These are phyloP conservation scores for Ceratobasidium sp. DNA, from an alignment of 1,284 basidiomycete species.

Conservation along the genomic window DNA sequence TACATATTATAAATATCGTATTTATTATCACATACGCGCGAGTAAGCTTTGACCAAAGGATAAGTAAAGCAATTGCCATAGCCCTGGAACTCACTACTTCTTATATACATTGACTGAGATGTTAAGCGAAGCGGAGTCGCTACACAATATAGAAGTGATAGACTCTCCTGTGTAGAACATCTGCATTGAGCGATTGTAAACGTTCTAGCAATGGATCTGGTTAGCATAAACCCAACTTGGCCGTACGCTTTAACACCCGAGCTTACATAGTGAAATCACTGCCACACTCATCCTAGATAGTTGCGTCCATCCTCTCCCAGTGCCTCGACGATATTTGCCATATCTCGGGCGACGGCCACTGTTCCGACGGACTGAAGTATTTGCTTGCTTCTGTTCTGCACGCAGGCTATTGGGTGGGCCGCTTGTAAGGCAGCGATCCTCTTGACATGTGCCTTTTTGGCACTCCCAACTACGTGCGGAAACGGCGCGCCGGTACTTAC, in stretches of 20 bases:
- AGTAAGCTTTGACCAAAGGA: too few relatives aligned
- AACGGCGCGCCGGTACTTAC: background rate
- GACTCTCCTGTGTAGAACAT: constrained; percentile 3
- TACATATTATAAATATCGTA: too few relatives aligned
- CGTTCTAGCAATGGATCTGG: background rate
- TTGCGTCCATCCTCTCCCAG: constrained; percentile 41
- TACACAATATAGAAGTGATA: constrained; percentile 1
- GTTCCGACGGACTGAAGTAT: constrained; percentile 42
- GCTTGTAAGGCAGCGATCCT: constrained; percentile 9
- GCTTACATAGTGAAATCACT: background rate
- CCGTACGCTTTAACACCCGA: background rate
- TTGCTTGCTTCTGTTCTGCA: constrained; percentile 37
- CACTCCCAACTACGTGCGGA: background rate
- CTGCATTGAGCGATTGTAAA: constrained; percentile 34
- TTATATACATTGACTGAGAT: constrained; percentile 4
- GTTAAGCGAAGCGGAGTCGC: constrained; percentile 11
- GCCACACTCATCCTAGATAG: constrained; percentile 17
- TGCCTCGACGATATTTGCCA: constrained; percentile 42
- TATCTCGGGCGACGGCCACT: constrained; percentile 43
- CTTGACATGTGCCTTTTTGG: background rate
- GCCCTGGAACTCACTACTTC: constrained; percentile 13
- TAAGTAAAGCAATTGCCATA: background rate
- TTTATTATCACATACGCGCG: too few relatives aligned
- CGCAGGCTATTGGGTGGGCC: constrained; percentile 34
- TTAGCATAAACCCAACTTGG: background rate